Evolutionary conservation across 805 yeast species (phyloP).

Genomic region (Kodamaea hsintzibuensis): DNA sequence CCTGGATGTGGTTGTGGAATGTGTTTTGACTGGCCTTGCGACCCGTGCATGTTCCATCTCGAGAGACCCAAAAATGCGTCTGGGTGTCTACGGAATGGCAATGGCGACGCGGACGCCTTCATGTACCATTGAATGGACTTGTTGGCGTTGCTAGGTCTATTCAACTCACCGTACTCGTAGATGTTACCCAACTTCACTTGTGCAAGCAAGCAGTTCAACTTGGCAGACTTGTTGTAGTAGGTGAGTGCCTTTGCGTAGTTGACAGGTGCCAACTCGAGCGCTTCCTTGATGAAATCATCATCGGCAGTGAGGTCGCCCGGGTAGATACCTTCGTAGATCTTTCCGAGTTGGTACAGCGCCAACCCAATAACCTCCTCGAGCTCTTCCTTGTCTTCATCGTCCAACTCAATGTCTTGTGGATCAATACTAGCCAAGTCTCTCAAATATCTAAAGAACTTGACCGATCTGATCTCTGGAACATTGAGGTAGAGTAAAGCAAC

Average conservation of each 20-base stretch:
- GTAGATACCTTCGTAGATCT: conserved; percentile 45
- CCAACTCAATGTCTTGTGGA: conserved; percentile 33
- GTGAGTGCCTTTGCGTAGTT: conserved; percentile 42
- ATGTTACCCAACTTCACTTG: conserved; percentile 44
- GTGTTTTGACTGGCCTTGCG: conserved; percentile 34
- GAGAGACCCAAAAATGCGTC: conserved; percentile 48
- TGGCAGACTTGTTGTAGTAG: conserved; percentile 44
- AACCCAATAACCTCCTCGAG: conserved; percentile 41
- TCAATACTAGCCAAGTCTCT: conserved; percentile 40
- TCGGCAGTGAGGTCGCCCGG: conserved; percentile 42
- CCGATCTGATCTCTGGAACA: conserved; percentile 34
- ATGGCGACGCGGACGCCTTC: conserved; percentile 42
- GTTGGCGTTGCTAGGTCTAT: conserved; percentile 37
- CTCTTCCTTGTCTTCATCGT: conserved; percentile 41
- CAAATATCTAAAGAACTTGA: conserved; percentile 36
- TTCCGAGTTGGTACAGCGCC: conserved; percentile 43
- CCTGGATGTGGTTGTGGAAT: conserved; percentile 38
- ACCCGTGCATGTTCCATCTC: conserved; percentile 41
- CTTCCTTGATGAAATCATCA: conserved; percentile 35
- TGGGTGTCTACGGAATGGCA: conserved; percentile 41
- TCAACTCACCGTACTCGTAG: conserved; percentile 45
- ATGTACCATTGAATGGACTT: conserved; percentile 48
- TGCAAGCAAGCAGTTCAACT: conserved; percentile 38
- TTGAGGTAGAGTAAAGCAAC: conserved; percentile 39
- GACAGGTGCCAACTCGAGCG: conserved; percentile 42